Evolutionary conservation across 83 land plant genomes (phyloP), one percentile per base, ranked within the genome.

Genomic region (Picea engelmannii): DNA sequence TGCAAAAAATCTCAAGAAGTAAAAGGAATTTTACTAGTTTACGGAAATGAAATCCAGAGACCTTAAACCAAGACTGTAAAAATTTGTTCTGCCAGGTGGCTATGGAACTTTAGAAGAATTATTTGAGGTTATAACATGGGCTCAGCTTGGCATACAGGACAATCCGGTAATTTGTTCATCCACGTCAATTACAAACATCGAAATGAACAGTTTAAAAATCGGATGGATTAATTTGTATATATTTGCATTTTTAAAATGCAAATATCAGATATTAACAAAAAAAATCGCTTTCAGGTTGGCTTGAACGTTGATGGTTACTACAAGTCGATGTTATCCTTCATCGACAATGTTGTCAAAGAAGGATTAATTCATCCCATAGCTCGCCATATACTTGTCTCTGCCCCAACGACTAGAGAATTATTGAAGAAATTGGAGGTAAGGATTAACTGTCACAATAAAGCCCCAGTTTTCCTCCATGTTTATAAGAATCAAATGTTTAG

Each of bases 91-190:
- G 38, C 38, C 70, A 91, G 93, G 93, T 66, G 93, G 93, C 4
- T 91, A 89, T 80, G 93, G 93, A 1, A 91, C 93, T 4, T 84
- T 91, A n/a, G 93, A 91, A 83, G 93, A 91, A 38, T 85, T 93
- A 13, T 86, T 93, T 3, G 95, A 93, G 80, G 92, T 91, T 15
- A 89, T 91, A 35, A 93, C 95, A 35, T 93, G 93, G 93, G 94
- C 91, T 59, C 93, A 93, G 79, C 93, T 95, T 27, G 94, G 97
- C 21, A 95, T 95, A 77, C 97, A 95, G 66, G 68, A 86, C 25
- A 95, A 93, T 64, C 95, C 93, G 58, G 93, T 93, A 80, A 81
- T 73, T 49, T 9, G 49, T 44, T 44, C 8, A 44, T 44, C 0
- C 10, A 44, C 10, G 49, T 8, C 8, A 44, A 6, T 44, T 44